Conservation (phyloP, 306 rosid species). For the Malus sylvestris region DNA sequence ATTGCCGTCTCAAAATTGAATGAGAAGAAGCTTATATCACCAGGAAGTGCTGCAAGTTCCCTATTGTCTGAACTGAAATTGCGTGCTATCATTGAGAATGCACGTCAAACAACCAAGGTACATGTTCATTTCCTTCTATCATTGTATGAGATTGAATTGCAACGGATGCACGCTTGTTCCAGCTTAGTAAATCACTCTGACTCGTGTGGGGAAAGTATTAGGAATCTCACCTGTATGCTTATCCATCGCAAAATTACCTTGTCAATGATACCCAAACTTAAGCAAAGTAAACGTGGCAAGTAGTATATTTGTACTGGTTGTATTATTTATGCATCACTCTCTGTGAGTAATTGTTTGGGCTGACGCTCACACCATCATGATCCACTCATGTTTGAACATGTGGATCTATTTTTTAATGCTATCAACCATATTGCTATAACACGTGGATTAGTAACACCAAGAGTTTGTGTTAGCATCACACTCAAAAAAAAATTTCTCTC, state of each 20-base stretch:
- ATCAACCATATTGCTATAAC: background rate
- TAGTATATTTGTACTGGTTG: background rate
- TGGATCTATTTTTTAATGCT: background rate
- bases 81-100: conserved; percentile 63
- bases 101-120: conserved; percentile 65
- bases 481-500: background rate
- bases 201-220: background rate
- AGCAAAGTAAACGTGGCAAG: background rate
- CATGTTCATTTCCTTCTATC: conserved; percentile 23
- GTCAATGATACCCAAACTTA: background rate
- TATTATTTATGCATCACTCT: conserved; percentile 3
- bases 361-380: background rate
- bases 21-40: conserved; percentile 57
- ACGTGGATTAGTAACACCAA: background rate
- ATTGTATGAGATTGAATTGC: background rate
- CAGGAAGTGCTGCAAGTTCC: conserved; percentile 54
- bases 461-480: background rate
- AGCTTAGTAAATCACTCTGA: background rate
- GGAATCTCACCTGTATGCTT: background rate
- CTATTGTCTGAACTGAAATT: conserved; percentile 61
- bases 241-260: background rate
- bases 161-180: background rate
- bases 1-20: conserved; percentile 49
- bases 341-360: background rate
- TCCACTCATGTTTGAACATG: background rate